phyloP scores from a whole-genome alignment of 352 stramenopile genomes.

The Globisporangium carolinianum region DNA sequence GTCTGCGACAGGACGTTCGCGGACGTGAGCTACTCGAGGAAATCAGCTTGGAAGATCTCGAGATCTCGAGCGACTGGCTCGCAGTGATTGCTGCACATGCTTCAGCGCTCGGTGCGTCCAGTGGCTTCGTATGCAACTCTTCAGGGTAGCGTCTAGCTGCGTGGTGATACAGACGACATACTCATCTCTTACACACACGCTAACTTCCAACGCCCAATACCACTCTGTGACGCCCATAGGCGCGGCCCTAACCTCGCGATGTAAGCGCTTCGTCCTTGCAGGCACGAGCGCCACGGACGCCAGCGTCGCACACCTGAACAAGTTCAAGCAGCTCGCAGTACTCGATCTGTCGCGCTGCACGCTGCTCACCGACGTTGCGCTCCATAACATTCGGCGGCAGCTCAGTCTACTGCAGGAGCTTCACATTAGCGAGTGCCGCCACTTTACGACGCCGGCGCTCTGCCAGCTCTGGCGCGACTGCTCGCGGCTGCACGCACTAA shows the following conservation, averaged over 20 bases:
- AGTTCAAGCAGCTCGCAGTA: slow-evolving; percentile 21
- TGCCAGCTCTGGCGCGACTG: slow-evolving; percentile 55
- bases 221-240: background rate
- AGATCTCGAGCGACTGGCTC: slow-evolving; percentile 28
- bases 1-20: slow-evolving; percentile 16
- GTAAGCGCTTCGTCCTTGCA: slow-evolving; percentile 18
- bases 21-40: slow-evolving; percentile 18
- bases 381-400: slow-evolving; percentile 35
- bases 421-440: slow-evolving; percentile 48
- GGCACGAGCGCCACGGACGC: slow-evolving; percentile 24
- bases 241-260: slow-evolving; percentile 1
- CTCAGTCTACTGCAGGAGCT: slow-evolving; percentile 41
- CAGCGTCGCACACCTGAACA: slow-evolving; percentile 15
- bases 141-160: too few relatives aligned
- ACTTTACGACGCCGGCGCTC: slow-evolving; percentile 45
- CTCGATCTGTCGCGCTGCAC: slow-evolving; percentile 37
- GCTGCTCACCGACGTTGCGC: slow-evolving; percentile 43
- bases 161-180: too few relatives aligned
- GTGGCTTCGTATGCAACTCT: too few relatives aligned
- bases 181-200: too few relatives aligned
- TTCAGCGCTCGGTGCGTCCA: slow-evolving; percentile 4
- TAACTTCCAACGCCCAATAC: too few relatives aligned
- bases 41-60: slow-evolving; percentile 19
- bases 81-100: slow-evolving; percentile 16
- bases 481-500: slow-evolving; percentile 36